Evolutionary conservation across 1,284 basidiomycete genomes (phyloP), one percentile per base, ranked within the genome.

Genomic region (Papiliotrema laurentii): DNA sequence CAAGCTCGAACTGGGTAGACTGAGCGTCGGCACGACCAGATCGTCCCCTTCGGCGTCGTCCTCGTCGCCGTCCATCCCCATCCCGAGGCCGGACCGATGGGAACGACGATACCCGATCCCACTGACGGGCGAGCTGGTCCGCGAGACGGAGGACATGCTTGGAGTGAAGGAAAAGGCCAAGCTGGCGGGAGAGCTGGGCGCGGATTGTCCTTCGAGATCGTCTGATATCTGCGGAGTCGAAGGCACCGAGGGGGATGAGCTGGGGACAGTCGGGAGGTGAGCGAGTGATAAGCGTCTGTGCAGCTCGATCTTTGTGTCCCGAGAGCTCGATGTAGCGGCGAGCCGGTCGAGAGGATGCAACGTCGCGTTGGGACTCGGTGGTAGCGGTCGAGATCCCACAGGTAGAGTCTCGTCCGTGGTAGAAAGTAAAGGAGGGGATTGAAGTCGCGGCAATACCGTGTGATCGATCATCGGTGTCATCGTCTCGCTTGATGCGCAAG

Each of bases 11-110:
- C 42, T 55, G 1, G 68, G 68, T n/a, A 71, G 49, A 30, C 53
- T 49, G 3, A 71, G 51, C 7, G 57, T 68, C 11, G 68, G 68
- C 18, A 71, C 52, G 1, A 71, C 66, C 18, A 71, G 53, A 26
- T 68, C 66, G 10, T 59, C 56, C 28, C 28, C 35, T n/a, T n/a
- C n/a, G n/a, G n/a, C n/a, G n/a, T n/a, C n/a, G n/a, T n/a, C n/a
- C n/a, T n/a, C n/a, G n/a, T n/a, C n/a, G 22, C 35, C 31, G 38
- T 4, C 24, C 19, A 25, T 18, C 18, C 18, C 46, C 5, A 33
- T 24, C 28, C 22, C 37, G 14, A 36, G 2, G 28, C 21, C 26
- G 10, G 30, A n/a, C 10, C 31, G 21, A 38, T 33, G n/a, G 16
- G 11, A 22, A 24, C 22, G 27, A 5, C 35, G 31, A 31, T 47